Conservation (phyloP, 306 rosid genomes). For the Hylodesmum podocarpum region DNA sequence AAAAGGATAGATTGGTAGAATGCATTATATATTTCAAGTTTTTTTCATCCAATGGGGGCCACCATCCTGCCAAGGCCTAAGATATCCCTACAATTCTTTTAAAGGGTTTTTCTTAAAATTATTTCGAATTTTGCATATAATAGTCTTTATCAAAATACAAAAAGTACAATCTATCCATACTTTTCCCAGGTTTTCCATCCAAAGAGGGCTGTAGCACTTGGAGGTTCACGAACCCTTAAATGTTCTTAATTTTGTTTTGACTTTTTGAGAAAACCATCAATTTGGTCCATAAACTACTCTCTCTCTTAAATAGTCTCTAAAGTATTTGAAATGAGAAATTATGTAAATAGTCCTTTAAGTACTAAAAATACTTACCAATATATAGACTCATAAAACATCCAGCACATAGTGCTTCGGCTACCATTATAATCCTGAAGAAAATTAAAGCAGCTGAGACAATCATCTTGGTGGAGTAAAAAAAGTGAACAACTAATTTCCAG, state of each 20-base stretch:
- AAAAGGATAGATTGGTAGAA: neutral
- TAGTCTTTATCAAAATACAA: neutral
- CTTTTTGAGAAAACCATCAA: too few species aligned
- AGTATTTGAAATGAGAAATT: too few species aligned
- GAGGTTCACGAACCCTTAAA: neutral
- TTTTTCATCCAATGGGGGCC: neutral
- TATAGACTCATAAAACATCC: conserved; percentile 86
- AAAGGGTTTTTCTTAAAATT: neutral
- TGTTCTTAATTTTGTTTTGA: neutral
- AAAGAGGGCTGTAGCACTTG: neutral
- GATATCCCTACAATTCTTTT: neutral
- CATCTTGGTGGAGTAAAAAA: neutral
- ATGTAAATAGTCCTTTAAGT: too few species aligned
- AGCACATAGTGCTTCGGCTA: conserved; percentile 77
- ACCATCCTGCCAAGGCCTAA: neutral
- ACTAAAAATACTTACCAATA: conserved; percentile 58
- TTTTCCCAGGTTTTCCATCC: neutral
- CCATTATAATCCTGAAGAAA: conserved; percentile 86
- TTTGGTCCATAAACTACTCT: too few species aligned
- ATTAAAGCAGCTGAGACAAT: conserved; percentile 26
- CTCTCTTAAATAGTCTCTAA: too few species aligned
- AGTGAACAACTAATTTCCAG: conserved; percentile 3
- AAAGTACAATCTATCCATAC: neutral
- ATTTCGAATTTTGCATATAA: neutral
- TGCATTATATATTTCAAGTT: conserved; percentile 1